phyloP scores from a whole-genome alignment of 2,329 filamentous ascomycete species.

The Chlorencoelia australis region DNA sequence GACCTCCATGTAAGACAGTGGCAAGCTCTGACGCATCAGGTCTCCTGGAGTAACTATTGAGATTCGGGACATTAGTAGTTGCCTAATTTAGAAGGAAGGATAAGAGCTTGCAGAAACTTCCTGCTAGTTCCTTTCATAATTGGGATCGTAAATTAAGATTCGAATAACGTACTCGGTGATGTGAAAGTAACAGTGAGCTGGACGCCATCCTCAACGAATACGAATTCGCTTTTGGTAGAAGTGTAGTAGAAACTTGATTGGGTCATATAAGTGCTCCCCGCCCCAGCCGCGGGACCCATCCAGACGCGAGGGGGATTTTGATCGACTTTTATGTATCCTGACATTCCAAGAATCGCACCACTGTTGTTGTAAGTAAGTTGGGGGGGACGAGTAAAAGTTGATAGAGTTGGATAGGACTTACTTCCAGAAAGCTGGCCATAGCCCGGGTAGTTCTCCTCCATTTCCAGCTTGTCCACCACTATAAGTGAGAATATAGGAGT shows the following conservation, averaged over 20 bases:
- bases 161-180: no score
- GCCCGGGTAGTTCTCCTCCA: slow-evolving; percentile 56
- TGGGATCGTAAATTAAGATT: no score
- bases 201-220: slow-evolving; percentile 51
- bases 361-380: slow-evolving; percentile 25
- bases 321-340: slow-evolving; percentile 61
- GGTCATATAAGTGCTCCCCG: slow-evolving; percentile 24
- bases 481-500: no score
- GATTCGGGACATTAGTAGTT: no score
- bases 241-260: slow-evolving; percentile 61
- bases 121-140: no score
- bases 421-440: slow-evolving; percentile 63
- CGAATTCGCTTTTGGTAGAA: slow-evolving; percentile 61
- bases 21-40: slow-evolving; percentile 54
- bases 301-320: slow-evolving; percentile 49
- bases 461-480: no score
- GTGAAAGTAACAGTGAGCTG: slow-evolving; percentile 60
- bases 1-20: slow-evolving; percentile 61
- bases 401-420: slow-evolving; percentile 33
- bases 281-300: slow-evolving; percentile 48
- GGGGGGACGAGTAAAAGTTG: not conserved
- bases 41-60: slow-evolving; percentile 60
- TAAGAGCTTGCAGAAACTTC: no score
- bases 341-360: slow-evolving; percentile 51
- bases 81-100: no score